Evolutionary conservation across 495 filamentous ascomycete species (phyloP), one percentile per base, ranked within the genome.

Genomic region (Lasiosphaeria miniovina): DNA sequence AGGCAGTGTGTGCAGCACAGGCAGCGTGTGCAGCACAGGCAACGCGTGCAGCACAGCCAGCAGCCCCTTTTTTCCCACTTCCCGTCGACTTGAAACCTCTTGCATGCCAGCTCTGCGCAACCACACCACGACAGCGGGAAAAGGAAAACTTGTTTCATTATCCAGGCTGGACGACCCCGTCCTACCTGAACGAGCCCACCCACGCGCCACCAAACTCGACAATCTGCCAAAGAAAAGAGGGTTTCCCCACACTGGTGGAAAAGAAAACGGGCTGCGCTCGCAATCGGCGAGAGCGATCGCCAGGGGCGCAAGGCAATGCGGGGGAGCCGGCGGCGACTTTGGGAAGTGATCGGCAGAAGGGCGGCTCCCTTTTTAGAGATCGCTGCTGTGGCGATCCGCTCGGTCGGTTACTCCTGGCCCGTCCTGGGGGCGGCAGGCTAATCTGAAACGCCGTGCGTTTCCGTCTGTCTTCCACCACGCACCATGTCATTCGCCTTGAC

Each of bases 361-460:
- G 33, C 3, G 52, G 49, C 24, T 24, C 24, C 24, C 24, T 24
- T 24, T 24, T 24, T 24, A 24, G 24, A 24, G 24, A 24, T 24
- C 24, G 24, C 24, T 24, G 24, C 24, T 24, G 24, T 24, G 24
- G 24, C 24, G 55, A 63, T 58, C 56, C n/a, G 51, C 61, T 49
- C n/a, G 40, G 34, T 24, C 46, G 60, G 55, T 38, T 49, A 48
- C 24, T 54, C 54, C 54, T 31, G 9, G 32, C 33, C 15, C 11
- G 32, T 6, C 15, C 34, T 12, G 32, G 14, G 10, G n/a, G 34
- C 51, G 34, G 14, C 33, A 33, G 48, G 34, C 32, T 10, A 54
- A 49, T 55, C 61, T 63, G 61, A 63, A 63, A 63, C 61, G 33
- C 10, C 36, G 31, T 46, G 52, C 24, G 61, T 63, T 63, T 62